These are phyloP conservation scores for Hansenula anomala DNA, from an alignment of 1,139 yeast genomes.

Conservation along the genomic window DNA sequence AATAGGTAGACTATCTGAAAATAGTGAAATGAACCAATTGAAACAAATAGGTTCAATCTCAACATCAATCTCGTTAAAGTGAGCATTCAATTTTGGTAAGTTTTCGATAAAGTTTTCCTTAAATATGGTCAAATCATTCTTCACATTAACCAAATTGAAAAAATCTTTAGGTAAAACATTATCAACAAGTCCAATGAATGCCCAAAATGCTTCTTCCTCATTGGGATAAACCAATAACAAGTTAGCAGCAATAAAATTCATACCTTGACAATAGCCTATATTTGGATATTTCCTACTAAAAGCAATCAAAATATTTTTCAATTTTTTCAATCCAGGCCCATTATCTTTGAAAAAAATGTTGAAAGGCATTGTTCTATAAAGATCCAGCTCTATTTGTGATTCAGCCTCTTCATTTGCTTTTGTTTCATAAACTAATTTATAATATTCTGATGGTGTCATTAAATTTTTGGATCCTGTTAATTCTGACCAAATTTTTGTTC, in stretches of 20 bases:
- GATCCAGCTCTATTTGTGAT: conserved; percentile 50
- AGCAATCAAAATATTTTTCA: conserved; percentile 47
- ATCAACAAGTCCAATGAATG: conserved; percentile 45
- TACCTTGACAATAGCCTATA: conserved; percentile 60
- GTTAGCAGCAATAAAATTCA: conserved; percentile 57
- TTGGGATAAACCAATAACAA: conserved; percentile 40
- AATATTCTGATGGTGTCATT: conserved; percentile 47
- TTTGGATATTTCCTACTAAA: conserved; percentile 45
- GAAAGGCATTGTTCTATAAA: conserved; percentile 52
- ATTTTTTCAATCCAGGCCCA: conserved; percentile 48
- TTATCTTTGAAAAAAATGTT: conserved; percentile 50
- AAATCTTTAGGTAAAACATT: conserved; percentile 47
- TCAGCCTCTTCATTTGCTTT: conserved; percentile 31
- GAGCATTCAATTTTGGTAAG: conserved; percentile 37
- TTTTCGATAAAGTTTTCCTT: conserved; percentile 23
- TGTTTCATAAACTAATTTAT: conserved; percentile 17
- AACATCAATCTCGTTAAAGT: conserved; percentile 30
- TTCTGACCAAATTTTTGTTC: conserved; percentile 50
- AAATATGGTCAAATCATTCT: conserved; percentile 35
- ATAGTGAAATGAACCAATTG: conserved; percentile 56
- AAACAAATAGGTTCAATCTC: conserved; percentile 50
- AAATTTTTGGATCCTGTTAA: conserved; percentile 46
- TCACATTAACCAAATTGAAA: conserved; percentile 35
- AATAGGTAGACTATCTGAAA: conserved; percentile 49
- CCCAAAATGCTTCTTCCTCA: conserved; percentile 58